Evolutionary conservation across 352 stramenopile species (phyloP).

Genomic region (Phytophthora fragariae): DNA sequence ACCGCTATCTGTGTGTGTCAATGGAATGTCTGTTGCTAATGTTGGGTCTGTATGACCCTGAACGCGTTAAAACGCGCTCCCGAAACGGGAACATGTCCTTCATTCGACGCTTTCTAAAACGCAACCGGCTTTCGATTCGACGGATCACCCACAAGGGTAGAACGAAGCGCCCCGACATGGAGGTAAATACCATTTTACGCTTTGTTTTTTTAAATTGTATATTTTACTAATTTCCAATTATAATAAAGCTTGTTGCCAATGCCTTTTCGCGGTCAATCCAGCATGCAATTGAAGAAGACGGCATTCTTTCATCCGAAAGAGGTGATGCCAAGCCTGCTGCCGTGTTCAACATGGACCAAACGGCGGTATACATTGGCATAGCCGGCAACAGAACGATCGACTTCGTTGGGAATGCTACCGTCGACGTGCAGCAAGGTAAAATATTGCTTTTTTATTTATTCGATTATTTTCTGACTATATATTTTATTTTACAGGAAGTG

Average conservation of each 20-base stretch:
- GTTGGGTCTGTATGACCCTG: not conserved
- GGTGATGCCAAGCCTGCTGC: not conserved
- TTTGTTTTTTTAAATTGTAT: not conserved
- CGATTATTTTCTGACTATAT: not conserved
- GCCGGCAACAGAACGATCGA: conserved; percentile 18
- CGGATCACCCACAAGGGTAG: not conserved
- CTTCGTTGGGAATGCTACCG: conserved; percentile 5
- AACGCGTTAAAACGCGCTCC: not conserved
- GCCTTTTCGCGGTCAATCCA: conserved; percentile 20
- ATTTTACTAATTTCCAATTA: not conserved
- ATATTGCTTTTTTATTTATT: not conserved
- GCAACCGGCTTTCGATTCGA: not conserved
- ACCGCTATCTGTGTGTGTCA: not conserved
- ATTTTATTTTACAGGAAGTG: conserved; percentile 12
- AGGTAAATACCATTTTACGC: not conserved
- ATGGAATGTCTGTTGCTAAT: not conserved
- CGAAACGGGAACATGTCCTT: not conserved
- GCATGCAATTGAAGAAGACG: conserved; percentile 16
- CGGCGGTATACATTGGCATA: conserved; percentile 20
- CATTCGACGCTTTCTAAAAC: not conserved
- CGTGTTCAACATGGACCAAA: conserved; percentile 27
- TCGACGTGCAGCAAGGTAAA: conserved; percentile 16
- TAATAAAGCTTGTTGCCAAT: conserved; percentile 13
- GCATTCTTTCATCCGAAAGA: not conserved
- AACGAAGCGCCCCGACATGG: not conserved